phyloP scores from a whole-genome alignment of 345 rosid genomes.

The Eucalyptus coolabah region DNA sequence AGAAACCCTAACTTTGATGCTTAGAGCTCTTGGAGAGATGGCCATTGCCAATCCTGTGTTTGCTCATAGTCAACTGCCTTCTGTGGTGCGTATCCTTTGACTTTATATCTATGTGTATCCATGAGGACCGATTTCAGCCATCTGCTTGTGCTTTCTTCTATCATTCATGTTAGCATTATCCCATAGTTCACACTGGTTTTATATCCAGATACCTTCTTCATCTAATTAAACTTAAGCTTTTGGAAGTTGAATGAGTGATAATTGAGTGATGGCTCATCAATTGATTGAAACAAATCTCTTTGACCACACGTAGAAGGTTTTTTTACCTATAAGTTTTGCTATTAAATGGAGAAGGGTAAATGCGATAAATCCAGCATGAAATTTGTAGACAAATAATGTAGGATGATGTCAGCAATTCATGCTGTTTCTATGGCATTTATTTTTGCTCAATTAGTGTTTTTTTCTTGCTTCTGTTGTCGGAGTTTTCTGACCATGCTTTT shows the following conservation, averaged over 20 bases:
- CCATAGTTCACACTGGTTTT: background rate
- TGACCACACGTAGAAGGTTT: background rate
- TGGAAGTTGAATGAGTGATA: background rate
- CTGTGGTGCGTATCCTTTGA: constrained; percentile 50
- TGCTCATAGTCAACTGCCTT: constrained; percentile 88
- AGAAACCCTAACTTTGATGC: constrained; percentile 56
- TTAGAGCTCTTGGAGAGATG: constrained; percentile 83
- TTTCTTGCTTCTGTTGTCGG: background rate
- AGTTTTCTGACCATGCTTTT: background rate
- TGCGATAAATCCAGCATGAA: background rate
- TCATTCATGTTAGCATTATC: background rate
- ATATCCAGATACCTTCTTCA: background rate
- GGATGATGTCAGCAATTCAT: background rate
- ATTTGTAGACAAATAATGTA: background rate
- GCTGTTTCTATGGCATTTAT: background rate
- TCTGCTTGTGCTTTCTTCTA: background rate
- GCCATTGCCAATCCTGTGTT: constrained; percentile 79
- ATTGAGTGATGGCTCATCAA: background rate
- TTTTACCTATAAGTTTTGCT: background rate
- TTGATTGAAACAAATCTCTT: background rate
- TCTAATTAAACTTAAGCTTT: background rate
- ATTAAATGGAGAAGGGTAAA: background rate
- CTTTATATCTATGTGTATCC: background rate
- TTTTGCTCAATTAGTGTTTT: background rate
- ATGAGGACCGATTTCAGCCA: background rate